Conservation (phyloP, 2,329 filamentous ascomycete genomes). For the Talaromyces sp. region DNA sequence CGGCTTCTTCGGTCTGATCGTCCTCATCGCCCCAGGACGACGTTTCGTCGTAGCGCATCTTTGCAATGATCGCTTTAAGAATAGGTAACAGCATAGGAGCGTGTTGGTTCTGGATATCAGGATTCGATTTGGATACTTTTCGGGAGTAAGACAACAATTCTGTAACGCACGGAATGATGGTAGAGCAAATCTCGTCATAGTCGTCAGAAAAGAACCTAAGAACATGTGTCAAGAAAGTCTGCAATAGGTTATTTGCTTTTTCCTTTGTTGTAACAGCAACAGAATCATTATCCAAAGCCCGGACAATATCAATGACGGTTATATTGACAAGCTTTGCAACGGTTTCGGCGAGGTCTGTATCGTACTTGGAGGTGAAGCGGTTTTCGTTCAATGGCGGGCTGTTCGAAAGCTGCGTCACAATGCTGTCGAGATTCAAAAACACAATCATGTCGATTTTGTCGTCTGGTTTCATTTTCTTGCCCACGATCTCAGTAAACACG, state of each 20-base stretch:
- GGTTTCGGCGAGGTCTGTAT: slow-evolving; percentile 90
- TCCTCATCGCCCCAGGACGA: slow-evolving; percentile 91
- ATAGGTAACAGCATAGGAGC: slow-evolving; percentile 82
- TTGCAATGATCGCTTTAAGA: slow-evolving; percentile 84
- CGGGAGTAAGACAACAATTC: slow-evolving; percentile 89
- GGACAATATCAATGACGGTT: slow-evolving; percentile 80
- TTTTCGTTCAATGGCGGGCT: slow-evolving; percentile 78
- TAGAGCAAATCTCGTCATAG: slow-evolving; percentile 96
- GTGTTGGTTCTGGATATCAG: slow-evolving; percentile 69
- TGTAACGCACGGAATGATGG: slow-evolving; percentile 87
- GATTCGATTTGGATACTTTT: slow-evolving; percentile 65
- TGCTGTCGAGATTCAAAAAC: slow-evolving; percentile 82
- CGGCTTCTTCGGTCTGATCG: slow-evolving; percentile 92
- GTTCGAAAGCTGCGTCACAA: slow-evolving; percentile 80
- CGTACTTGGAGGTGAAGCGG: slow-evolving; percentile 80
- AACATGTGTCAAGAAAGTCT: slow-evolving; percentile 79
- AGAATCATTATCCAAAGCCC: slow-evolving; percentile 71
- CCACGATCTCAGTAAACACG: slow-evolving; percentile 91
- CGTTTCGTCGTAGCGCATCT: slow-evolving; percentile 98
- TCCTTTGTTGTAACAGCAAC: slow-evolving; percentile 62
- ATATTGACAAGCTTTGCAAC: slow-evolving; percentile 96
- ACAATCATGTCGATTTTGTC: slow-evolving; percentile 91
- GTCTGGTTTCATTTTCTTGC: slow-evolving; percentile 92
- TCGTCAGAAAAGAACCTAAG: slow-evolving; percentile 96
- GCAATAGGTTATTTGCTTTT: slow-evolving; percentile 77